Conservation (phyloP, 2,329 filamentous ascomycete species). For the Trichoderma sp. region DNA sequence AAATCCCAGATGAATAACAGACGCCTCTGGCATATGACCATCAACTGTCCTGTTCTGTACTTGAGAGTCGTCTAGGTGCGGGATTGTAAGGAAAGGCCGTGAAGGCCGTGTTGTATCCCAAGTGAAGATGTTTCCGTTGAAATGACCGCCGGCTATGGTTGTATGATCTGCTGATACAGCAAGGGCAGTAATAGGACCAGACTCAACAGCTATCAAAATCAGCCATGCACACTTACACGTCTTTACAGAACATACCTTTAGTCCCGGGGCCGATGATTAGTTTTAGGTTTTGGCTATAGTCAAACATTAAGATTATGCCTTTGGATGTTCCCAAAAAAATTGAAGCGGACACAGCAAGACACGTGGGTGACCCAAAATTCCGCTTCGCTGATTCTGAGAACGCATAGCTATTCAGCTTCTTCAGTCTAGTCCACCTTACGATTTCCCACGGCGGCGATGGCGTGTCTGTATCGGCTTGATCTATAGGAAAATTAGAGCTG, state of each 20-base stretch:
- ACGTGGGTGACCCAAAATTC: slow-evolving; percentile 90
- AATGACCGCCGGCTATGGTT: slow-evolving; percentile 87
- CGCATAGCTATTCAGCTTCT: slow-evolving; percentile 82
- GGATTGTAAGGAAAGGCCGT: slow-evolving; percentile 84
- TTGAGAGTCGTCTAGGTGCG: slow-evolving; percentile 69
- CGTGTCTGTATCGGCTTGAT: slow-evolving; percentile 66
- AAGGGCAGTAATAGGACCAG: slow-evolving; percentile 80
- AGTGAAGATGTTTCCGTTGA: slow-evolving; percentile 88
- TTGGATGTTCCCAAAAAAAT: slow-evolving; percentile 93
- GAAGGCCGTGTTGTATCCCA: slow-evolving; percentile 89
- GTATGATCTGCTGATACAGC: slow-evolving; percentile 93
- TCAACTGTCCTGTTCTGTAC: slow-evolving; percentile 68
- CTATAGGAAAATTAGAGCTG: slow-evolving; percentile 66
- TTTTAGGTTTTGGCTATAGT: slow-evolving; percentile 94
- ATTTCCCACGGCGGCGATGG: slow-evolving; percentile 91
- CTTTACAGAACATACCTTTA: slow-evolving; percentile 60
- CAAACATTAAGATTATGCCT: slow-evolving; percentile 91
- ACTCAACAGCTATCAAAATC: slow-evolving; percentile 72
- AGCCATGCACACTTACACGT: slow-evolving; percentile 29
- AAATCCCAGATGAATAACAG: slow-evolving; percentile 91
- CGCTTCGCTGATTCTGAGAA: slow-evolving; percentile 92
- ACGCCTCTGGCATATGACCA: slow-evolving; percentile 76
- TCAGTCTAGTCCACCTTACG: slow-evolving; percentile 90
- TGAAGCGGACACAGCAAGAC: slow-evolving; percentile 80
- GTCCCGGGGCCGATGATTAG: slow-evolving; percentile 91